phyloP scores from a whole-genome alignment of 176 grass and related monocot species.

The Oryza officinalis region DNA sequence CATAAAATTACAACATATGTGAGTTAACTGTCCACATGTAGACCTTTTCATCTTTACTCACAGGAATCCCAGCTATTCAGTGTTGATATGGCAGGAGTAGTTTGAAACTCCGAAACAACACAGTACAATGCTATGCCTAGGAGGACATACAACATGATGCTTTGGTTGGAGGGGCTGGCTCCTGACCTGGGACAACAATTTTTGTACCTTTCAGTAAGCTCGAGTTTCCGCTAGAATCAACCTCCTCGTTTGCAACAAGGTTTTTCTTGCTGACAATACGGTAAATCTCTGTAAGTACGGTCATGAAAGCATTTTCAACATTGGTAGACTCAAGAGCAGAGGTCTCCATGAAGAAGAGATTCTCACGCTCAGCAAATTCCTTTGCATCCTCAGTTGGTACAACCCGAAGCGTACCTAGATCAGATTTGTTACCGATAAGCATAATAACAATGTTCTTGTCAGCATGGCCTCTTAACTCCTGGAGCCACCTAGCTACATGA shows the following conservation, averaged over 20 bases:
- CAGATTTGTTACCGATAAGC: slow-evolving; percentile 69
- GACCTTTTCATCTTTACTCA: slow-evolving; percentile 16
- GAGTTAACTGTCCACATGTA: slow-evolving; percentile 32
- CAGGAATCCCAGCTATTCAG: slow-evolving; percentile 31
- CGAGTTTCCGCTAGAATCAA: slow-evolving; percentile 42
- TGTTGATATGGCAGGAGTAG: background rate
- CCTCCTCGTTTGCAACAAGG: slow-evolving; percentile 53
- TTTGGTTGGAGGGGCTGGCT: slow-evolving; percentile 35
- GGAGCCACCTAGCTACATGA: slow-evolving; percentile 53
- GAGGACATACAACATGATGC: slow-evolving; percentile 58
- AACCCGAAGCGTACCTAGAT: slow-evolving; percentile 53
- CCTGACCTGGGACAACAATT: slow-evolving; percentile 50
- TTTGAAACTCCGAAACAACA: background rate
- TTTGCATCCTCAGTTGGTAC: slow-evolving; percentile 58
- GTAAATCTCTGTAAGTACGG: slow-evolving; percentile 52
- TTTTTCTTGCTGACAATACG: slow-evolving; percentile 54
- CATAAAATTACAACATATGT: slow-evolving; percentile 37
- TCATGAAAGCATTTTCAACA: slow-evolving; percentile 51
- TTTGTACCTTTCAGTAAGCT: slow-evolving; percentile 62
- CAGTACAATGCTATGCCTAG: slow-evolving; percentile 20
- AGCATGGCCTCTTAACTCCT: slow-evolving; percentile 54
- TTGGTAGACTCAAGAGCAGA: slow-evolving; percentile 62
- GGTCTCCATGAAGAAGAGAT: slow-evolving; percentile 72
- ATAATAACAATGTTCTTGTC: slow-evolving; percentile 68
- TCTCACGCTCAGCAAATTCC: slow-evolving; percentile 58